Conservation (phyloP, 768 basidiomycete species). For the Pulveroboletus sp. region DNA sequence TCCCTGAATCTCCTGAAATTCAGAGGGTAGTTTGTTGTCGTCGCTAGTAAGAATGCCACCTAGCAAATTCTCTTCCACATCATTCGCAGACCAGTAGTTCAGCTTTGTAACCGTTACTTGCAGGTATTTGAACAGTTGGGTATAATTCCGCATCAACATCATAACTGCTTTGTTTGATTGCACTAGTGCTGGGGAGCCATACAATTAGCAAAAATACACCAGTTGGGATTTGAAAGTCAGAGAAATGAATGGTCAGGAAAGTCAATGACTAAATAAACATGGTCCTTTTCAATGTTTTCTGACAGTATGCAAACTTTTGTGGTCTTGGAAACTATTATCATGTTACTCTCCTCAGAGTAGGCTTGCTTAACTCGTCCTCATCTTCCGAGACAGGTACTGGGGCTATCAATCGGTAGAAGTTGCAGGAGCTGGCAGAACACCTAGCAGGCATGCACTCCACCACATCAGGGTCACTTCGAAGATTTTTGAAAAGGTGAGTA, state of each 20-base stretch:
- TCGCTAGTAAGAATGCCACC: not conserved
- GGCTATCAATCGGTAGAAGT: too few species aligned
- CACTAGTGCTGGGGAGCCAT: not conserved
- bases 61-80: not conserved
- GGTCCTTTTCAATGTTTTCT: not conserved
- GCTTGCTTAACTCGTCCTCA: not conserved
- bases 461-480: not conserved
- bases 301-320: not conserved
- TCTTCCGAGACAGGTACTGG: not conserved
- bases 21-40: not conserved
- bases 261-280: not conserved
- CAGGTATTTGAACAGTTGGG: not conserved
- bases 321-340: not conserved
- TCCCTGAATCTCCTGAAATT: not conserved
- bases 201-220: not conserved
- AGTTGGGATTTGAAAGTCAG: too few species aligned
- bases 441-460: not conserved
- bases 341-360: not conserved
- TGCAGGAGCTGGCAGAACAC: not conserved
- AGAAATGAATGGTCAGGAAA: not conserved
- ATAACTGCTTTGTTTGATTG: not conserved
- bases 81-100: not conserved
- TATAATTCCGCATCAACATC: not conserved
- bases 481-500: not conserved
- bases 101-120: not conserved